Evolutionary conservation across 495 filamentous ascomycete genomes (phyloP).

Genomic region (Penicillium daleae): DNA sequence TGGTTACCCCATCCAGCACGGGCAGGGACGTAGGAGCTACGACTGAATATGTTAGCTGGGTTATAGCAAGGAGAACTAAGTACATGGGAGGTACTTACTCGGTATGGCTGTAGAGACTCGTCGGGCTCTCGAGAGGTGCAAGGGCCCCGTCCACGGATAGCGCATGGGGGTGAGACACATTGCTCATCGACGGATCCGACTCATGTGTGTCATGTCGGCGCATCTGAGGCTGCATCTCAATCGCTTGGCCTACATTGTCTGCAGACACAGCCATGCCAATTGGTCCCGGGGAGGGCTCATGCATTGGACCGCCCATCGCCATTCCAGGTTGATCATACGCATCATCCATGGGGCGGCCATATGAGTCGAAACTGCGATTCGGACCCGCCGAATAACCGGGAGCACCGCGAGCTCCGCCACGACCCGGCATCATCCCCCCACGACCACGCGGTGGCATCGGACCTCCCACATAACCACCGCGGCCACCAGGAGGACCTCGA

Average conservation of each 20-base stretch:
- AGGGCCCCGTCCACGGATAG: slow-evolving; percentile 33
- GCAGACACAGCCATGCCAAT: slow-evolving; percentile 54
- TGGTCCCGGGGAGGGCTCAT: slow-evolving; percentile 61
- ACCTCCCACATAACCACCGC: slow-evolving; percentile 42
- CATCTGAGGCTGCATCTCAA: slow-evolving; percentile 73
- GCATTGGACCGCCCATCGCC: slow-evolving; percentile 33
- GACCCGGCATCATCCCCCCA: slow-evolving; percentile 51
- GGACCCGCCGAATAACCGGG: slow-evolving; percentile 45
- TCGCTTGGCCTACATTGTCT: slow-evolving; percentile 68
- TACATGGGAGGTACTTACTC: slow-evolving; percentile 61
- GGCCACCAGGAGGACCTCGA: slow-evolving; percentile 37
- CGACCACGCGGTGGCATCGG: slow-evolving; percentile 32
- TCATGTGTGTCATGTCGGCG: slow-evolving; percentile 43
- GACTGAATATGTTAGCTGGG: slow-evolving; percentile 31
- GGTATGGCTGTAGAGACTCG: slow-evolving; percentile 70
- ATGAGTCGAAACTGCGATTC: slow-evolving; percentile 28
- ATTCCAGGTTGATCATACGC: slow-evolving; percentile 35
- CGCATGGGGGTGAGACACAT: slow-evolving; percentile 63
- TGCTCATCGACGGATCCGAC: slow-evolving; percentile 66
- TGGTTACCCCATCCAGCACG: slow-evolving; percentile 50
- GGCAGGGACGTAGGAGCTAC: slow-evolving; percentile 65
- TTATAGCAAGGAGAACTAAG: not conserved
- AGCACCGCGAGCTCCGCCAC: slow-evolving; percentile 55
- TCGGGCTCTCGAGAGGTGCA: slow-evolving; percentile 55
- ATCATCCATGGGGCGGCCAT: slow-evolving; percentile 33